Base-by-base conservation (phyloP, 805 yeast genomes). In the Wickerhamomyces mucosus region DNA sequence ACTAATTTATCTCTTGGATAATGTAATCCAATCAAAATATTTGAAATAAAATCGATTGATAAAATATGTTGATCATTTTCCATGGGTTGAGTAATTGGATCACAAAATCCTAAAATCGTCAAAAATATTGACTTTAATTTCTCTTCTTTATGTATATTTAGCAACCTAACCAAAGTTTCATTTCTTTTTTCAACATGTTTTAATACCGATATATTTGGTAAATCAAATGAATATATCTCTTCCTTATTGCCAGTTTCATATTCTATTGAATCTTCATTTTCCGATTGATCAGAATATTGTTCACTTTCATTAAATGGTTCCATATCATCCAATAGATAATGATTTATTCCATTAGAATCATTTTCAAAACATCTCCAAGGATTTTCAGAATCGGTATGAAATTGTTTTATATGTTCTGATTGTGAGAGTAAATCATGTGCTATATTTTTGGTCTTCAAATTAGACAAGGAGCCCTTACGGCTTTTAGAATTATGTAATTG, bases 11-110 rank as follows among this genome's bases (percentile, higher is more conserved):
- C 15, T 15, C 31, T n/a, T 17, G 58, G 51, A 21, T 51, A 42
- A 13, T 58, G 52, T 8, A 53, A 41, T 2, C 60, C 57, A 14
- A 59, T 39, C 45, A 72, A 54, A 29, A 74, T 40, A 37, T 71
- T 71, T 14, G 78, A 65, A 10, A 76, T 45, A n/a, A 65, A 48
- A 38, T 74, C 75, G 6, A 77, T 50, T 8, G 84, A 76, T 13
- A 76, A 56, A 2, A 75, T 56, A 33, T 61, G 55, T 10, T 56
- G 51, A 34, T 73, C 79, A 16, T 63, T 65, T 25, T 77, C 81
- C 18, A 67, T 65, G 0, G 92, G 86, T 42, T 78, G 84, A 1
- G 86, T 75, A 42, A 67, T 59, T 3, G 86, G 84, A 48, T 80
- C 88, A 7, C 62, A 59, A 29, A 72, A 40, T 0, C 60, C 46